Percentiles rank a stretch among this genome's conserved stretches.
Conservation (phyloP, 1,284 basidiomycete species). For the Schizophyllum amplum region DNA sequence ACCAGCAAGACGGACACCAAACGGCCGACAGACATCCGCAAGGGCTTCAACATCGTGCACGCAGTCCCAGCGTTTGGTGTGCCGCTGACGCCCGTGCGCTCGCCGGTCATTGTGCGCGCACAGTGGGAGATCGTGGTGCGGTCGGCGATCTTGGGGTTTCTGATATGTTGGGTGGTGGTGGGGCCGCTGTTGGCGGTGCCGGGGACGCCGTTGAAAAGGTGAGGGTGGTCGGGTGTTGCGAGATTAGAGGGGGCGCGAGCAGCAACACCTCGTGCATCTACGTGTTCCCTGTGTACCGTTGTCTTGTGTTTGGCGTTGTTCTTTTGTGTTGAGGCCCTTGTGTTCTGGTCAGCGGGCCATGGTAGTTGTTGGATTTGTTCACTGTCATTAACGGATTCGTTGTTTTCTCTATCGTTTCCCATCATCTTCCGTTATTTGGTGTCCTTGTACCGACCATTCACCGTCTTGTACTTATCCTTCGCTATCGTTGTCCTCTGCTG, state of each 20-base stretch:
- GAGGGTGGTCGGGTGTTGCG: too few relatives aligned
- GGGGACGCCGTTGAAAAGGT: not conserved
- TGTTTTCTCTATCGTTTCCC: not conserved
- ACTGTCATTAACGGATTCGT: too few relatives aligned
- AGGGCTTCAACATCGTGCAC: constrained; percentile 39
- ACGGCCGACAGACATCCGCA: constrained; percentile 17
- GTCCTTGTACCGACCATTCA: not conserved
- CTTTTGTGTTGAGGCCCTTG: too few relatives aligned
- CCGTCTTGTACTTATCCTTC: not conserved
- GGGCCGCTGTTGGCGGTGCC: constrained; percentile 17
- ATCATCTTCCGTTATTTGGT: not conserved
- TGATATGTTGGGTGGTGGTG: constrained; percentile 28
- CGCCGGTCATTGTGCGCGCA: constrained; percentile 60
- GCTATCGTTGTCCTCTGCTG: not conserved
- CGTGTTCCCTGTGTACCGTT: too few relatives aligned
- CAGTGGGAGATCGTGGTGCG: constrained; percentile 67
- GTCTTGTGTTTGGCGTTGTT: too few relatives aligned
- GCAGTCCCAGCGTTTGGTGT: constrained; percentile 62
- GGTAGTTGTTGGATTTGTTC: too few relatives aligned
- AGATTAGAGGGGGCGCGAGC: too few relatives aligned
- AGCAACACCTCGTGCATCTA: too few relatives aligned
- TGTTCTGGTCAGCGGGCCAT: too few relatives aligned
- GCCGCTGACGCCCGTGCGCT: constrained; percentile 60
- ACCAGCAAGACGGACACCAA: not conserved
- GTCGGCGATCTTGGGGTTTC: constrained; percentile 26